These are phyloP conservation scores for Candida methanosorbosa DNA, from an alignment of 805 yeast species.

Conservation along the genomic window DNA sequence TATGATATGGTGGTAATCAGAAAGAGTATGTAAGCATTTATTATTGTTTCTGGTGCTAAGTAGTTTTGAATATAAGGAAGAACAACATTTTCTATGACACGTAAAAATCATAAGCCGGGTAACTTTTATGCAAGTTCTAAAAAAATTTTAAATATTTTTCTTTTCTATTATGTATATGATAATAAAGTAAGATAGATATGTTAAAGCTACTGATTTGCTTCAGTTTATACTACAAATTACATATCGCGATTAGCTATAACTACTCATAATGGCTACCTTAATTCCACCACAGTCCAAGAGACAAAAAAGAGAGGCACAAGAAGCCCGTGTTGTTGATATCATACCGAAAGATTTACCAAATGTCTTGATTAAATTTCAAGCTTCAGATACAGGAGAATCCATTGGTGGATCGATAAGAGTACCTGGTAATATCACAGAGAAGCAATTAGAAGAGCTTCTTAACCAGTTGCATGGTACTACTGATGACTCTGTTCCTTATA, in stretches of 20 bases:
- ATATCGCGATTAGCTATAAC: not conserved
- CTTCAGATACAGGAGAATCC: conserved; percentile 84
- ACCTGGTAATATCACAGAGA: conserved; percentile 80
- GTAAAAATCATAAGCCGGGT: too few species aligned
- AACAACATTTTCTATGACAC: too few species aligned
- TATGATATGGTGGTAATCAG: too few species aligned
- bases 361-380: conserved; percentile 82
- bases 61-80: too few species aligned
- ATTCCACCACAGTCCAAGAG: conserved; percentile 91
- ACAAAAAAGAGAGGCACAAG: conserved; percentile 77
- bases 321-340: conserved; percentile 64
- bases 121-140: too few species aligned
- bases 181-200: too few species aligned
- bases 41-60: too few species aligned
- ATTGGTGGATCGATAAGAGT: conserved; percentile 83
- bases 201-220: too few species aligned
- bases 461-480: conserved; percentile 64
- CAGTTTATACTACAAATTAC: too few species aligned
- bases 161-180: too few species aligned
- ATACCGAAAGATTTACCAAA: conserved; percentile 77
- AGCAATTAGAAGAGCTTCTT: conserved; percentile 80
- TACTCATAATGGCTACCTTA: conserved; percentile 77
- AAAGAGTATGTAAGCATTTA: too few species aligned
- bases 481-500: conserved; percentile 86
- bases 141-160: not conserved